Conservation (phyloP, 2,329 filamentous ascomycete genomes). For the Aureobasidium sp. region DNA sequence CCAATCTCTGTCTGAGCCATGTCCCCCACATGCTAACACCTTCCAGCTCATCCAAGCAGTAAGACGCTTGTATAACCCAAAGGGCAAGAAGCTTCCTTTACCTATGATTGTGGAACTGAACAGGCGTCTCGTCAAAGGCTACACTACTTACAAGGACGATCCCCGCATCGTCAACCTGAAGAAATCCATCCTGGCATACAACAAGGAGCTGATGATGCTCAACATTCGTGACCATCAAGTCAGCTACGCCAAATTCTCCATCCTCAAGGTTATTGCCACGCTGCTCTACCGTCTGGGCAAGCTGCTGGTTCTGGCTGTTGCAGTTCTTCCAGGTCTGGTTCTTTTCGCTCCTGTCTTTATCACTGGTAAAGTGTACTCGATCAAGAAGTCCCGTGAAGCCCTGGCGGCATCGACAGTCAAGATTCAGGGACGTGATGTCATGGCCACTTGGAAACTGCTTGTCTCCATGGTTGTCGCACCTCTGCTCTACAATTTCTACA, state of each 20-base stretch:
- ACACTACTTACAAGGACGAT: slow-evolving; percentile 86
- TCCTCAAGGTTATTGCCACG: slow-evolving; percentile 63
- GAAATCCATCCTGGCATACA: slow-evolving; percentile 72
- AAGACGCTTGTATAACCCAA: slow-evolving; percentile 84
- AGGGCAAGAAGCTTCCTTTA: slow-evolving; percentile 84
- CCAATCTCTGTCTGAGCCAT: not conserved
- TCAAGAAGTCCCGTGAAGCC: slow-evolving; percentile 72
- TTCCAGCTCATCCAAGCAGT: slow-evolving; percentile 77
- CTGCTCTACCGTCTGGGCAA: slow-evolving; percentile 75
- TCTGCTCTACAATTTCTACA: slow-evolving; percentile 74
- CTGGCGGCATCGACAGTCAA: slow-evolving; percentile 82
- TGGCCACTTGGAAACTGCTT: slow-evolving; percentile 88
- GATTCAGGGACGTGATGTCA: slow-evolving; percentile 77
- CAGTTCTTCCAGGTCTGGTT: slow-evolving; percentile 75
- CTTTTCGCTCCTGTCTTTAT: slow-evolving; percentile 87
- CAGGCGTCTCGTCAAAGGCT: slow-evolving; percentile 79
- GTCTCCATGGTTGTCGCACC: slow-evolving; percentile 80
- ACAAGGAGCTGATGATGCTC: slow-evolving; percentile 73
- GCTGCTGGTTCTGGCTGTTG: slow-evolving; percentile 64
- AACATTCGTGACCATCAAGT: slow-evolving; percentile 92
- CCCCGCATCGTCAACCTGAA: slow-evolving; percentile 69
- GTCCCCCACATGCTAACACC: slow-evolving; percentile 25
- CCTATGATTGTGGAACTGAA: slow-evolving; percentile 93
- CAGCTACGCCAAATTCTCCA: slow-evolving; percentile 77
- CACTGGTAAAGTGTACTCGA: slow-evolving; percentile 71